Conservation (phyloP, 176 grass and related monocot species). For the Lolium rigidum region DNA sequence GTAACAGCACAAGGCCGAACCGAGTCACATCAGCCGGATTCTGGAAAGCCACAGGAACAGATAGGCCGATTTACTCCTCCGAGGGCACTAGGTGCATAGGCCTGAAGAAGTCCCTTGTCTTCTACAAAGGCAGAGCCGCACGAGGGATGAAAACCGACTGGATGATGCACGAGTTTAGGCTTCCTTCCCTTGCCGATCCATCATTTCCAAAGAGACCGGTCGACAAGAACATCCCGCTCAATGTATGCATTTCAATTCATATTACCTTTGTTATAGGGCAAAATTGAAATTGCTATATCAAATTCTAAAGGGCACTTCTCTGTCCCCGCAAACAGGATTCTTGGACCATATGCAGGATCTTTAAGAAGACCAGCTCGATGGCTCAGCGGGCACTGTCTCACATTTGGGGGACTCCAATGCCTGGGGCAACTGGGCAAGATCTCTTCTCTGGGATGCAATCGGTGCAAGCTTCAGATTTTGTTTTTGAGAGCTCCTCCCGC, state of each 20-base stretch:
- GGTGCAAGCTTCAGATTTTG: constrained; percentile 52
- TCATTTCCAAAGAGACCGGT: constrained; percentile 57
- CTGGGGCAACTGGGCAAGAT: constrained; percentile 43
- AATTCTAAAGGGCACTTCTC: constrained; percentile 28
- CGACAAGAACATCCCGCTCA: constrained; percentile 79
- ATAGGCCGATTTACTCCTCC: constrained; percentile 91
- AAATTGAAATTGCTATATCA: constrained; percentile 1
- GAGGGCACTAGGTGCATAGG: constrained; percentile 84
- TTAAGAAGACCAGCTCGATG: constrained; percentile 92
- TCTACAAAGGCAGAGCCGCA: constrained; percentile 93
- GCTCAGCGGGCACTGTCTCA: constrained; percentile 67
- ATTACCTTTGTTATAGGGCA: neutral
- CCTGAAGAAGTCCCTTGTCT: constrained; percentile 99
- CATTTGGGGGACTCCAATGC: constrained; percentile 55
- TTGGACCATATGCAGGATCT: constrained; percentile 97
- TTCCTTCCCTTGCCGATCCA: constrained; percentile 65
- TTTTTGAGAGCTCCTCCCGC: constrained; percentile 60
- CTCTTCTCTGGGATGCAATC: constrained; percentile 42
- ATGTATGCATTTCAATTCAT: constrained; percentile 55
- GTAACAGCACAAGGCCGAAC: constrained; percentile 86
- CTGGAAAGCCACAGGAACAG: constrained; percentile 99
- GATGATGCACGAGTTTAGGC: constrained; percentile 99
- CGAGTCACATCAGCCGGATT: constrained; percentile 85
- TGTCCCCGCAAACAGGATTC: constrained; percentile 68
- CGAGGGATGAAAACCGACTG: constrained; percentile 94